Conservation (phyloP, 2,329 filamentous ascomycete species). For the Neocucurbitaria cava region DNA sequence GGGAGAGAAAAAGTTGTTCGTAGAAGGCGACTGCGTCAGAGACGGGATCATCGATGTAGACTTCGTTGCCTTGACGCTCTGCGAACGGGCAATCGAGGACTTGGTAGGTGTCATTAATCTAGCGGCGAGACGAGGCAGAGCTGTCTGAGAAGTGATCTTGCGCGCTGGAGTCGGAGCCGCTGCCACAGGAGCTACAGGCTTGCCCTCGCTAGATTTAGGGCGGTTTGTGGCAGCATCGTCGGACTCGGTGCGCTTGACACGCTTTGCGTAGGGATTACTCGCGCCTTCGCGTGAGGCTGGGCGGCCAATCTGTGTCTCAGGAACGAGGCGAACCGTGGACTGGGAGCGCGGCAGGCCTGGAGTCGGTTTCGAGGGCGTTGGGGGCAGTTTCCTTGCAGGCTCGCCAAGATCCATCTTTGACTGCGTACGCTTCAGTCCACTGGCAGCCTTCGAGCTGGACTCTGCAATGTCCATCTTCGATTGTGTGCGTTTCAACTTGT, state of each 20-base stretch:
- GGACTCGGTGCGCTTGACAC: slow-evolving; percentile 69
- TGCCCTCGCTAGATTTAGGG: slow-evolving; percentile 57
- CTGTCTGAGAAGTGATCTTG: slow-evolving; percentile 43
- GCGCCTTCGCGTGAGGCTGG: slow-evolving; percentile 36
- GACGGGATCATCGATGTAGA: slow-evolving; percentile 62
- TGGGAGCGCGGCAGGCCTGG: slow-evolving; percentile 47
- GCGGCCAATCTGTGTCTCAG: slow-evolving; percentile 33
- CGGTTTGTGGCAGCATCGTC: slow-evolving; percentile 75
- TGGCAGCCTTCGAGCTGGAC: slow-evolving; percentile 52
- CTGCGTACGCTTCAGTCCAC: slow-evolving; percentile 56
- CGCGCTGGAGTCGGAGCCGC: slow-evolving; percentile 32
- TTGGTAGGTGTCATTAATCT: slow-evolving; percentile 78
- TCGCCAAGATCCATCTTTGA: slow-evolving; percentile 72
- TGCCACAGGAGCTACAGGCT: slow-evolving; percentile 14
- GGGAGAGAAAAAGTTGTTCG: slow-evolving; percentile 56
- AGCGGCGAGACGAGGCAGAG: slow-evolving; percentile 57
- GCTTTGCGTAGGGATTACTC: slow-evolving; percentile 65
- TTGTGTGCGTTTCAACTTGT: slow-evolving; percentile 59
- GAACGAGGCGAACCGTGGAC: slow-evolving; percentile 37
- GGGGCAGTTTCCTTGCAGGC: slow-evolving; percentile 51
- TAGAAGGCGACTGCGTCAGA: slow-evolving; percentile 58
- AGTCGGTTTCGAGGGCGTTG: slow-evolving; percentile 59
- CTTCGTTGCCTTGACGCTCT: slow-evolving; percentile 58
- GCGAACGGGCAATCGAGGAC: slow-evolving; percentile 69
- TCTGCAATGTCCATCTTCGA: slow-evolving; percentile 73